Conservation (phyloP, 1,284 basidiomycete genomes). For the Vanrija sp. region DNA sequence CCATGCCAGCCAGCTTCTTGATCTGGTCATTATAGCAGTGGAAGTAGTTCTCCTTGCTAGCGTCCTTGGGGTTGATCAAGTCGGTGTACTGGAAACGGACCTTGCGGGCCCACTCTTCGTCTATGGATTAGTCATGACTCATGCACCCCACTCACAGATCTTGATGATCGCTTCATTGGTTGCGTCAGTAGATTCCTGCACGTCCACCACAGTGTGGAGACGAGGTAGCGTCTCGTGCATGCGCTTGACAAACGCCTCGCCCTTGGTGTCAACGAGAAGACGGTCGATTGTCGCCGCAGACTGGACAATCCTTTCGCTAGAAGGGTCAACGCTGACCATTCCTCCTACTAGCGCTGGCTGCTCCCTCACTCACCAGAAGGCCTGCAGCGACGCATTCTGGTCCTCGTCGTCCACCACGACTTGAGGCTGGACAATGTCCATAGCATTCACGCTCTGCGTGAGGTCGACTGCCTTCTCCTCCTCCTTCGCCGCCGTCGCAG, state of each 20-base stretch:
- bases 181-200: constrained; percentile 22
- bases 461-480: background rate
- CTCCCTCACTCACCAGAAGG: constrained; percentile 45
- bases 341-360: constrained; percentile 51
- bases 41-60: constrained; percentile 4
- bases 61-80: constrained; percentile 19
- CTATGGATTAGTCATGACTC: constrained; percentile 21
- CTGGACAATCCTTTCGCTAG: constrained; percentile 72
- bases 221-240: constrained; percentile 70
- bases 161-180: constrained; percentile 65
- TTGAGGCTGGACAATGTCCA: background rate
- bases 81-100: constrained; percentile 85
- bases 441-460: background rate
- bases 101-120: constrained; percentile 73
- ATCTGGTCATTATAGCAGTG: constrained; percentile 26
- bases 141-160: constrained; percentile 50
- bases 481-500: constrained; percentile 49
- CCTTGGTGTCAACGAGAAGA: constrained; percentile 77
- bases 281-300: constrained; percentile 77
- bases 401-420: constrained; percentile 41
- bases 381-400: constrained; percentile 39
- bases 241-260: constrained; percentile 71
- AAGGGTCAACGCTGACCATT: constrained; percentile 57
- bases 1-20: constrained; percentile 20
- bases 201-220: constrained; percentile 56